Percentiles rank a stretch among this genome's conserved stretches.
phyloP scores from a whole-genome alignment of 139 green algal species.

The Picochlorum sp. region DNA sequence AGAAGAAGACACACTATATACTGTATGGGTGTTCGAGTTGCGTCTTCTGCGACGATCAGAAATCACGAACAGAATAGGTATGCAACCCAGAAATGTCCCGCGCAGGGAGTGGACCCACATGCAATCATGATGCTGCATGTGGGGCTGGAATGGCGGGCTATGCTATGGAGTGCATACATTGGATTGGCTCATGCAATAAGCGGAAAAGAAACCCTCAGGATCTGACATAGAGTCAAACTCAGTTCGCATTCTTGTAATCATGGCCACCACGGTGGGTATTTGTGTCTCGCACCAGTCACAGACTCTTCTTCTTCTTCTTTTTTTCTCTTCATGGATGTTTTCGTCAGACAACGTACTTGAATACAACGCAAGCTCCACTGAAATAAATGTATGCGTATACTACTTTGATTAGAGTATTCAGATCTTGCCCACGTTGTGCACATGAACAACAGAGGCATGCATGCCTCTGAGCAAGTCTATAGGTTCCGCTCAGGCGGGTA shows the following conservation, averaged over 20 bases:
- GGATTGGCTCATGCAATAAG: slow-evolving; percentile 24
- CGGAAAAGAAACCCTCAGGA: slow-evolving; percentile 14
- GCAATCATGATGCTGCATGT: background rate
- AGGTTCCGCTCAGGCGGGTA: no score
- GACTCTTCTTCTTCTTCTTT: no score
- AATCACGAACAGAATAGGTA: slow-evolving; percentile 24
- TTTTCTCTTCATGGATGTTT: no score
- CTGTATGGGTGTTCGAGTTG: background rate
- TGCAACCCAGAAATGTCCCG: slow-evolving; percentile 19
- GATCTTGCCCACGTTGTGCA: no score
- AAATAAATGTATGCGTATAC: no score
- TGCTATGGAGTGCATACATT: background rate
- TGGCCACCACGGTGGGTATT: background rate
- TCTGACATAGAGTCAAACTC: slow-evolving; percentile 4
- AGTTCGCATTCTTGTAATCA: slow-evolving; percentile 11
- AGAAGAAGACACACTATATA: background rate
- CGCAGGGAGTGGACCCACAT: slow-evolving; percentile 11
- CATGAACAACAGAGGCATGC: no score
- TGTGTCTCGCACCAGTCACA: no score
- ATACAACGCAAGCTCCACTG: no score
- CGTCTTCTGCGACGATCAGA: slow-evolving; percentile 17
- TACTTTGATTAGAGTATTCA: no score
- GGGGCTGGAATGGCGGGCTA: slow-evolving; percentile 1
- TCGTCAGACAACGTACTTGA: no score
- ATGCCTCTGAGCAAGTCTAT: no score